Evolutionary conservation across 2,329 filamentous ascomycete genomes (phyloP).

Genomic region (Neoascochyta sp.): DNA sequence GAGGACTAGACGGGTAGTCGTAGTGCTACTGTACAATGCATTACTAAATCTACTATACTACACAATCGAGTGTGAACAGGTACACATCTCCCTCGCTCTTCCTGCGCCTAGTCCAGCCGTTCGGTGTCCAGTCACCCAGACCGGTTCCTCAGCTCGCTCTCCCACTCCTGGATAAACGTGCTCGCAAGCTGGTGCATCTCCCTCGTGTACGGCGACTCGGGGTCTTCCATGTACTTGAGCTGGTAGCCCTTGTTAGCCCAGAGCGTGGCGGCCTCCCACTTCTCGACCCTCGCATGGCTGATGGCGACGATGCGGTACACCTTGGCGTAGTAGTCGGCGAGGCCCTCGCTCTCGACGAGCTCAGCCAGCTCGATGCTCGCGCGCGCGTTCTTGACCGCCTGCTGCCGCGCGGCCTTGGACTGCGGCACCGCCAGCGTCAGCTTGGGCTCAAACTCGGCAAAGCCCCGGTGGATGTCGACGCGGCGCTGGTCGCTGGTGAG

Average conservation of each 20-base stretch:
- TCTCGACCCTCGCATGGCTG: slow-evolving; percentile 24
- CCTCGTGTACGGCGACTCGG: slow-evolving; percentile 19
- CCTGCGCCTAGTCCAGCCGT: no score
- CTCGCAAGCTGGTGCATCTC: slow-evolving; percentile 31
- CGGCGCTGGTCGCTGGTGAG: slow-evolving; percentile 28
- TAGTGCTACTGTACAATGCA: no score
- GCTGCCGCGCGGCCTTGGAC: slow-evolving; percentile 17
- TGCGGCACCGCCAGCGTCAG: slow-evolving; percentile 20
- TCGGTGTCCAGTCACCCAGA: no score
- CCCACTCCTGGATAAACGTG: slow-evolving; percentile 30
- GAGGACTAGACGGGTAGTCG: no score
- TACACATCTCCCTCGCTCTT: no score
- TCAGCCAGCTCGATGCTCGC: slow-evolving; percentile 25
- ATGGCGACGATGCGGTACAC: slow-evolving; percentile 32
- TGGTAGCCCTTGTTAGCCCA: slow-evolving; percentile 34
- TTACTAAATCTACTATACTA: no score
- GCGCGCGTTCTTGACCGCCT: slow-evolving; percentile 25
- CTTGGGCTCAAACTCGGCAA: slow-evolving; percentile 25
- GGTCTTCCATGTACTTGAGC: slow-evolving; percentile 27
- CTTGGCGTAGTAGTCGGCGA: slow-evolving; percentile 35
- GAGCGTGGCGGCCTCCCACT: slow-evolving; percentile 29
- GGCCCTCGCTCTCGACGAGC: slow-evolving; percentile 33
- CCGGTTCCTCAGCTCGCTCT: slow-evolving; percentile 20
- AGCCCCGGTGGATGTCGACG: slow-evolving; percentile 23
- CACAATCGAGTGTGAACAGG: no score